A percentile compares a stretch with the other conserved stretches of the same genome.
These are phyloP conservation scores for Magnaporthiopsis poae DNA, from an alignment of 2,329 filamentous ascomycete genomes.

Conservation along the genomic window DNA sequence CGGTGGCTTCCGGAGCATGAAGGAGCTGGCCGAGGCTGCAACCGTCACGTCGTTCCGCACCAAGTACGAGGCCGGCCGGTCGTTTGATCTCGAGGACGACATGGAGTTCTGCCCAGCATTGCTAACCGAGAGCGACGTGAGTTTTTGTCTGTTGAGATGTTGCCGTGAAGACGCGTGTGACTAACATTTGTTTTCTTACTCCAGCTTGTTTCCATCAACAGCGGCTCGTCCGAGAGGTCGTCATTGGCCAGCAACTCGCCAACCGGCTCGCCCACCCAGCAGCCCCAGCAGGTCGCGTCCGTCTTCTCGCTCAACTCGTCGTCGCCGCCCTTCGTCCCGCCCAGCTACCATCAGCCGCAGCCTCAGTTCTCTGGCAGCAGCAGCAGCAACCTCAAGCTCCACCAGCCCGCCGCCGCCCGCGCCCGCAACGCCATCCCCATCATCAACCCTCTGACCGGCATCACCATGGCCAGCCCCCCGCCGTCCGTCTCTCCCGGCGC, in stretches of 20 bases:
- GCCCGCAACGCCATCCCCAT: slow-evolving; percentile 94
- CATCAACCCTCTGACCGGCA: slow-evolving; percentile 86
- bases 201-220: slow-evolving; percentile 86
- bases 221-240: slow-evolving; percentile 79
- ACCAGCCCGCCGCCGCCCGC: slow-evolving; percentile 82
- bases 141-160: slow-evolving; percentile 22
- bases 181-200: slow-evolving; percentile 14
- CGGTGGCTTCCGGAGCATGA: slow-evolving; percentile 73
- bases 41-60: slow-evolving; percentile 69
- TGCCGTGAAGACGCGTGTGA: slow-evolving; percentile 6
- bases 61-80: slow-evolving; percentile 82
- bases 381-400: slow-evolving; percentile 62
- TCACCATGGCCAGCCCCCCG: slow-evolving; percentile 74
- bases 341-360: slow-evolving; percentile 56
- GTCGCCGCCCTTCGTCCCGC: slow-evolving; percentile 56
- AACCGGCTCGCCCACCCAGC: slow-evolving; percentile 70
- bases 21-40: slow-evolving; percentile 72
- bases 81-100: slow-evolving; percentile 92
- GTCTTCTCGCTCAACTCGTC: slow-evolving; percentile 63
- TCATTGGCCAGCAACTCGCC: slow-evolving; percentile 92
- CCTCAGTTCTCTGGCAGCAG: slow-evolving; percentile 32
- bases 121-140: slow-evolving; percentile 87
- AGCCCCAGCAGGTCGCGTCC: slow-evolving; percentile 68
- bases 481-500: slow-evolving; percentile 53
- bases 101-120: slow-evolving; percentile 89